Conservation (phyloP, 2,329 filamentous ascomycete species). For the Ophiocordyceps sinensis region DNA sequence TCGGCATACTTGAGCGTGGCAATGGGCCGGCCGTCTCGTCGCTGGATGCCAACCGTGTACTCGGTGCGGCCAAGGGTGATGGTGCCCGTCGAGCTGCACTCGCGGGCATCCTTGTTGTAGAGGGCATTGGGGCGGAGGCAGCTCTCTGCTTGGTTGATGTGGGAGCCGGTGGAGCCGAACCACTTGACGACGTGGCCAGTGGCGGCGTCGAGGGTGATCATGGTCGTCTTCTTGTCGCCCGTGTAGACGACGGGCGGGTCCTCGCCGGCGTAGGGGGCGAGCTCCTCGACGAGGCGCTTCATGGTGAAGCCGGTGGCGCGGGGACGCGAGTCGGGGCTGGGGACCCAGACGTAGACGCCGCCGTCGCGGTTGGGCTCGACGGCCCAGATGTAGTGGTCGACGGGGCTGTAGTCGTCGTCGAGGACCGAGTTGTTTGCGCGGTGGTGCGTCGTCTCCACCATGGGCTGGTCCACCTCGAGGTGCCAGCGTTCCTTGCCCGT, state of each 20-base stretch:
- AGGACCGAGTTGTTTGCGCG: conserved; percentile 50
- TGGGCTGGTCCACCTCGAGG: conserved; percentile 67
- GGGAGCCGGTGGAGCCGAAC: conserved; percentile 61
- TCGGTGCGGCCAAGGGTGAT: conserved; percentile 76
- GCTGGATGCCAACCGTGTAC: conserved; percentile 78
- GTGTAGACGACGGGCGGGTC: conserved; percentile 76
- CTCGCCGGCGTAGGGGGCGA: conserved; percentile 60
- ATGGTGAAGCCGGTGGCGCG: conserved; percentile 58
- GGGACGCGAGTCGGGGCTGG: conserved; percentile 42
- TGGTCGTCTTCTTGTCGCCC: conserved; percentile 77
- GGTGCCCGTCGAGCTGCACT: conserved; percentile 68
- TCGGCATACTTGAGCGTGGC: conserved; percentile 88
- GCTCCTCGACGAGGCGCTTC: conserved; percentile 76
- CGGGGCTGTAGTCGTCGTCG: conserved; percentile 43
- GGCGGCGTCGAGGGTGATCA: conserved; percentile 78
- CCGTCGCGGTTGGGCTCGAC: conserved; percentile 86
- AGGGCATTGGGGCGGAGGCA: conserved; percentile 57
- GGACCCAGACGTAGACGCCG: conserved; percentile 72
- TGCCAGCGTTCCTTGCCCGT: conserved; percentile 79
- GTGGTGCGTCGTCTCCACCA: conserved; percentile 81
- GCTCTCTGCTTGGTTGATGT: conserved; percentile 56
- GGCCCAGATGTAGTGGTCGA: conserved; percentile 88
- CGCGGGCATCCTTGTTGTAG: conserved; percentile 52
- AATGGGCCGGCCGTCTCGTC: conserved; percentile 57
- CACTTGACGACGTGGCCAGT: conserved; percentile 72